These are phyloP conservation scores for Heteromeles arbutifolia DNA, from an alignment of 306 rosid species.

Conservation along the genomic window DNA sequence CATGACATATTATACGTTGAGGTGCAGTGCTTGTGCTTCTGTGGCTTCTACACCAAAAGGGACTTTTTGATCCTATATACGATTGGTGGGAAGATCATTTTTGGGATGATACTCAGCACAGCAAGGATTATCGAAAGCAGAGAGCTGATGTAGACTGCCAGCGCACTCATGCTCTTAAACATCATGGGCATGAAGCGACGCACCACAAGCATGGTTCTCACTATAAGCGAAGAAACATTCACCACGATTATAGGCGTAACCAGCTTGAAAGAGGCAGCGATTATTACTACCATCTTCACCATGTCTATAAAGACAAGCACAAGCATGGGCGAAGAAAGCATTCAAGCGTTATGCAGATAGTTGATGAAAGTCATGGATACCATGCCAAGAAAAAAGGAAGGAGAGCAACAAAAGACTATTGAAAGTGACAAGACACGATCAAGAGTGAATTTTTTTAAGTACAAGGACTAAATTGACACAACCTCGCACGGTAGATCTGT, in stretches of 20 bases:
- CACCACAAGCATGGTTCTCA: slow-evolving; percentile 34
- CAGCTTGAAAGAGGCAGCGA: slow-evolving; percentile 39
- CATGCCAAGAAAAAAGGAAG: slow-evolving; percentile 31
- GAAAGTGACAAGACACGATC: slow-evolving; percentile 12
- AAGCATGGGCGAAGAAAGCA: slow-evolving; percentile 45
- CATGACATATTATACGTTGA: slow-evolving; percentile 17
- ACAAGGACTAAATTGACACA: not conserved
- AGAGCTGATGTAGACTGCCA: slow-evolving; percentile 25
- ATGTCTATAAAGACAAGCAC: slow-evolving; percentile 42
- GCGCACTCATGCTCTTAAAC: slow-evolving; percentile 24
- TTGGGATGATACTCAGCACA: slow-evolving; percentile 26
- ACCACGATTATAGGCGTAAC: slow-evolving; percentile 38
- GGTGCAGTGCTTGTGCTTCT: slow-evolving; percentile 60
- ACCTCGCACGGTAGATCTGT: too few species aligned
- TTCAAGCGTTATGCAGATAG: slow-evolving; percentile 19
- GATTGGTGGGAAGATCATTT: slow-evolving; percentile 81
- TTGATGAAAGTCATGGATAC: slow-evolving; percentile 26
- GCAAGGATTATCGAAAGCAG: slow-evolving; percentile 17
- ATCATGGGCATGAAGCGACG: slow-evolving; percentile 32
- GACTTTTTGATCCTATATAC: slow-evolving; percentile 82
- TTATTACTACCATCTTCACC: slow-evolving; percentile 41
- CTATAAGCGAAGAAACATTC: slow-evolving; percentile 32
- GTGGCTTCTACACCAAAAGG: slow-evolving; percentile 80
- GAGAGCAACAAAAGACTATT: slow-evolving; percentile 22
- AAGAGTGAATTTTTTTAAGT: not conserved